Conservation (phyloP, 345 rosid genomes). For the Ceriops tagal region DNA sequence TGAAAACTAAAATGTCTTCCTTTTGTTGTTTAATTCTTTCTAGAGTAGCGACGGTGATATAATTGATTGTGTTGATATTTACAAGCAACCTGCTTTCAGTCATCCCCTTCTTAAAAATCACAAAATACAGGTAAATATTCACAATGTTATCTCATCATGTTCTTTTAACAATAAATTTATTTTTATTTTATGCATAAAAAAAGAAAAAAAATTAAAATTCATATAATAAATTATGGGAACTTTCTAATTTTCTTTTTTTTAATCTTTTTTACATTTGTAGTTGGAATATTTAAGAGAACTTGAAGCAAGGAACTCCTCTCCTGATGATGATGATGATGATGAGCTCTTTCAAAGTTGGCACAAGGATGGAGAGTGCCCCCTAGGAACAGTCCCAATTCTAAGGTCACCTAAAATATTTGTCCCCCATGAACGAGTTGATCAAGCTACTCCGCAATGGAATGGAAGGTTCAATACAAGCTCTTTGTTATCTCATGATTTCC, state of each 20-base stretch:
- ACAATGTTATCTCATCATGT: neutral
- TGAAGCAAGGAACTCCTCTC: neutral
- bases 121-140: slow-evolving; percentile 7
- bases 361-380: slow-evolving; percentile 23
- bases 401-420: neutral
- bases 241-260: too few species aligned
- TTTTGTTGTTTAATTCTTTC: neutral
- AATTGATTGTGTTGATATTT: slow-evolving; percentile 9
- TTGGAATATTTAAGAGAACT: slow-evolving; percentile 7
- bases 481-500: neutral
- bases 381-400: slow-evolving; percentile 29
- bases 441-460: neutral
- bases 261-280: slow-evolving; percentile 2
- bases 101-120: slow-evolving; percentile 33
- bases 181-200: too few species aligned
- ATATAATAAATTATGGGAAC: too few species aligned
- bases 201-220: too few species aligned
- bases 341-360: slow-evolving; percentile 17
- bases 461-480: too few species aligned
- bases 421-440: neutral
- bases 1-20: too few species aligned
- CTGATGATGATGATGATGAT: too few species aligned
- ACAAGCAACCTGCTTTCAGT: slow-evolving; percentile 31
- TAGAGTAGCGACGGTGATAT: neutral
- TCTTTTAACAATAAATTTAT: neutral